Conservation (phyloP, 2,329 filamentous ascomycete species). For the Cephalotrichum gorgonifer region DNA sequence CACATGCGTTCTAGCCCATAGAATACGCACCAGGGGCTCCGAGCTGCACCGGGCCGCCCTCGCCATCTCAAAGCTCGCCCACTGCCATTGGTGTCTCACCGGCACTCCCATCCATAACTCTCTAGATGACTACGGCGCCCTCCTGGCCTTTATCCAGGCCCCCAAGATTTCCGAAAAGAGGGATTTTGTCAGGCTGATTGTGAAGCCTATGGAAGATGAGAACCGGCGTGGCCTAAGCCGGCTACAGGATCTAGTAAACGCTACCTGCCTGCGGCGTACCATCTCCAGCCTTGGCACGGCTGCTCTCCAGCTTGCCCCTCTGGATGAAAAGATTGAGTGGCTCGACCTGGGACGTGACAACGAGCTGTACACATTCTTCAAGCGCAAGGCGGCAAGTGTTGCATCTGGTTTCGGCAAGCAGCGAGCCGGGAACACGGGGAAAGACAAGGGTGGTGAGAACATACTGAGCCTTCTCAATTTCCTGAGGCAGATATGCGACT, state of each 20-base stretch:
- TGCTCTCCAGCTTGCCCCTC: neutral
- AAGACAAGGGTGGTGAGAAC: conserved; percentile 3
- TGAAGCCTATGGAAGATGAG: neutral
- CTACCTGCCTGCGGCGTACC: neutral
- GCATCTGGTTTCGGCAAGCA: neutral
- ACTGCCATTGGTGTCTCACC: conserved; percentile 26
- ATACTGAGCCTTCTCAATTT: conserved; percentile 15
- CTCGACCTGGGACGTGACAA: neutral
- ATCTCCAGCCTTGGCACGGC: neutral
- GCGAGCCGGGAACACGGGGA: neutral
- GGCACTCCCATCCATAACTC: conserved; percentile 30
- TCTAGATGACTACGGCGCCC: conserved; percentile 25
- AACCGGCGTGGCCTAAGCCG: neutral
- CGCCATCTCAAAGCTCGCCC: conserved; percentile 11
- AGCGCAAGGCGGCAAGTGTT: neutral
- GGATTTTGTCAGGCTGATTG: neutral
- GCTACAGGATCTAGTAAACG: neutral
- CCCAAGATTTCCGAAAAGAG: conserved; percentile 8
- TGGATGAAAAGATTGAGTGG: neutral
- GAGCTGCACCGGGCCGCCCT: conserved; percentile 17
- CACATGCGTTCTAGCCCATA: conserved; percentile 18
- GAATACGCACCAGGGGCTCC: conserved; percentile 21
- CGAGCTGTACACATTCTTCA: neutral
- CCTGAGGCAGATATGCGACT: conserved; percentile 19
- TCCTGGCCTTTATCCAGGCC: conserved; percentile 22